These are phyloP conservation scores for Aspergillus japonicus DNA, from an alignment of 2,329 filamentous ascomycete genomes.

Conservation along the genomic window DNA sequence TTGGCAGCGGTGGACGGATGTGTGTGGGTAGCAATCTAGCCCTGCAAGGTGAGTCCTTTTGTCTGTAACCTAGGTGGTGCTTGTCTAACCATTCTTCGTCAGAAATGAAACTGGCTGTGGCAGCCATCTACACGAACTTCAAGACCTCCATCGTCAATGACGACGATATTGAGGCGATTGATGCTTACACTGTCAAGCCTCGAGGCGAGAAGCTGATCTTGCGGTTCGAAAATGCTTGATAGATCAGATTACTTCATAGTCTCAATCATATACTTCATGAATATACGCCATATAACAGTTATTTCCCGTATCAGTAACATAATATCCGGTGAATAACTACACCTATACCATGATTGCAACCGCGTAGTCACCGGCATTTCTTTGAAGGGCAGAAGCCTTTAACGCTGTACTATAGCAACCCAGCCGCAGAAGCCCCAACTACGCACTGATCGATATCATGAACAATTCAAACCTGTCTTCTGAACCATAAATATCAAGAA, in stretches of 20 bases:
- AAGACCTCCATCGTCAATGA: constrained; percentile 62
- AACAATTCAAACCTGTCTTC: neutral
- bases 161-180: constrained; percentile 62
- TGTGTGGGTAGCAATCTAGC: constrained; percentile 52
- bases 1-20: constrained; percentile 52
- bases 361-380: too few relatives aligned
- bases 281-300: too few relatives aligned
- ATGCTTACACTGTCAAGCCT: constrained; percentile 64
- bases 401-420: too few relatives aligned
- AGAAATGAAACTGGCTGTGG: constrained; percentile 73
- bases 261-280: too few relatives aligned
- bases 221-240: constrained; percentile 47
- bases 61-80: neutral
- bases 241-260: neutral
- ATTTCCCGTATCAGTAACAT: too few relatives aligned
- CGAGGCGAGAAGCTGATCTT: constrained; percentile 59
- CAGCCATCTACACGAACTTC: constrained; percentile 69
- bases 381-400: too few relatives aligned
- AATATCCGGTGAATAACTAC: too few relatives aligned
- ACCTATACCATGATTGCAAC: too few relatives aligned
- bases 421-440: neutral
- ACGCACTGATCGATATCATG: neutral
- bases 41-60: constrained; percentile 41
- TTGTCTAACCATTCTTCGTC: constrained; percentile 18
- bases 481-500: constrained; percentile 8